Evolutionary conservation across 169 alveolate species (phyloP).

Genomic region (Theileria equi): DNA sequence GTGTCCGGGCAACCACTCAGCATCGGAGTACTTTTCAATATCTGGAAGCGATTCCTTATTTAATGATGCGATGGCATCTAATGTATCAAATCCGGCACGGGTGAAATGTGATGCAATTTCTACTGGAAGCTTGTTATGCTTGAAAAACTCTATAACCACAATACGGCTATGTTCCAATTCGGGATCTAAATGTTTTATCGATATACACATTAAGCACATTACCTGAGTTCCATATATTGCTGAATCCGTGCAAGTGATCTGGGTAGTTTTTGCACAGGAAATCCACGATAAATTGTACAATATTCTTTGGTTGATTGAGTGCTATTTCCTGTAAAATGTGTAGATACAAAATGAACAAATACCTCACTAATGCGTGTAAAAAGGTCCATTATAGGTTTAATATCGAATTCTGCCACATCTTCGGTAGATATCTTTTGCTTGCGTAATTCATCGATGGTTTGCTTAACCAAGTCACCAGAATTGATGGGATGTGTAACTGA

Average conservation of each 20-base stretch:
- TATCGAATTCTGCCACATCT: slow-evolving; percentile 46
- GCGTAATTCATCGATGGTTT: slow-evolving; percentile 53
- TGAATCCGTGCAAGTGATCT: slow-evolving; percentile 73
- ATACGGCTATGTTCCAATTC: slow-evolving; percentile 79
- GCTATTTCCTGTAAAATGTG: slow-evolving; percentile 60
- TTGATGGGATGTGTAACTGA: background rate
- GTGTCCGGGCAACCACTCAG: slow-evolving; percentile 88
- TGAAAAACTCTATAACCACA: slow-evolving; percentile 81
- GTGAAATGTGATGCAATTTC: slow-evolving; percentile 83
- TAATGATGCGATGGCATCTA: slow-evolving; percentile 81
- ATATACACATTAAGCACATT: background rate
- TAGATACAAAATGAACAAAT: background rate
- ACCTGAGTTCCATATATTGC: slow-evolving; percentile 75
- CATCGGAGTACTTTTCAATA: slow-evolving; percentile 78
- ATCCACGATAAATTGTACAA: slow-evolving; percentile 72
- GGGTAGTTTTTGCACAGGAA: slow-evolving; percentile 78
- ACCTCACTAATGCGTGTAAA: slow-evolving; percentile 58
- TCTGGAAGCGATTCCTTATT: slow-evolving; percentile 81
- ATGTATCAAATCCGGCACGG: slow-evolving; percentile 85
- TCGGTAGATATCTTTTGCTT: slow-evolving; percentile 23
- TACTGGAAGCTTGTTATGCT: slow-evolving; percentile 78
- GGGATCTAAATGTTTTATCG: slow-evolving; percentile 69
- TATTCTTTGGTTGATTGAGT: slow-evolving; percentile 64
- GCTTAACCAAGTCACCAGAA: slow-evolving; percentile 19
- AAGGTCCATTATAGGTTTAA: slow-evolving; percentile 44